Evolutionary conservation across 306 rosid genomes (phyloP), one percentile per base, ranked within the genome.

Genomic region (Glycine latifolia): DNA sequence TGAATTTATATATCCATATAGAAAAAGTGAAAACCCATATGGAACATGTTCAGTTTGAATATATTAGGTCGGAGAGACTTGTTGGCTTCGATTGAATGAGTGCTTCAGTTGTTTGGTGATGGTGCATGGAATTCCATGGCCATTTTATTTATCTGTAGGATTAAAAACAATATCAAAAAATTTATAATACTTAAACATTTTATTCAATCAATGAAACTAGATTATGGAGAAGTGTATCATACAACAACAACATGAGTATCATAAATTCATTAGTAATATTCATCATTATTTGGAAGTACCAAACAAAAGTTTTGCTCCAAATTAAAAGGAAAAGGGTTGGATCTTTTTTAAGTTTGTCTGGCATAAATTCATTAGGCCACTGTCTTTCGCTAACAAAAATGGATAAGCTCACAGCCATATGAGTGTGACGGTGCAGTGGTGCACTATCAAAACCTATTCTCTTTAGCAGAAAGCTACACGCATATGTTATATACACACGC

Each of bases 361-460:
- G 81, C 62, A 59, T 58, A 74, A 73, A 78, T 53, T 61, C 55
- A 62, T 43, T 69, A 48, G 77, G 41, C 7, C 76, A 41, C 14
- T 52, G 73, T 75, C 41, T 60, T 79, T 76, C 74, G 47, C 71
- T 10, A 60, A 67, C 47, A 66, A 3, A 50, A 84, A 47, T 77
- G 84, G 89, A 87, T 87, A 84, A 87, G 87, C 55, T 67, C 56
- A 71, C 6, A 52, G 71, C 75, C 59, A 37, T 13, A 26, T 58
- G 83, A 72, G 60, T 54, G 85, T 71, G 89, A 80, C 53, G 3
- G 59, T 72, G 81, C 85, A 87, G 83, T 72, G 4, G 59, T 72
- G 81, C 85, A 87, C 85, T 72, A 53, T 68, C 31, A 37, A 49
- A 67, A 71, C 77, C 50, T 14, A 49, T 26, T 73, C 12, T 71